A percentile compares a stretch with the other conserved stretches of the same genome.
phyloP scores from a whole-genome alignment of 805 yeast species.

The Pichia kluyveri region DNA sequence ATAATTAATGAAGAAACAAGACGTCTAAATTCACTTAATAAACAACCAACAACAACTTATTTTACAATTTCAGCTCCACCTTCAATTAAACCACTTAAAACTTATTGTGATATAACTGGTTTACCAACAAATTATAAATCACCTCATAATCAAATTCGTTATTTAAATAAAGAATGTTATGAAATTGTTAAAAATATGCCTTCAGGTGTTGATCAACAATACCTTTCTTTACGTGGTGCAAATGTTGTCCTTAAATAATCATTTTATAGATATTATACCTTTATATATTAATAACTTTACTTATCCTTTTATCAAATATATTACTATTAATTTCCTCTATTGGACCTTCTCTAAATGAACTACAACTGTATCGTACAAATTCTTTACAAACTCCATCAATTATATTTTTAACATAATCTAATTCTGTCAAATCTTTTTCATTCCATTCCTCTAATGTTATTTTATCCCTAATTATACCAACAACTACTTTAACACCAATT shows the following conservation, averaged over 20 bases:
- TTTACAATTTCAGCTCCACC: constrained; percentile 79
- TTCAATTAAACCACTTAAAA: constrained; percentile 67
- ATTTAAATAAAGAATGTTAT: constrained; percentile 75
- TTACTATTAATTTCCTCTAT: constrained; percentile 22
- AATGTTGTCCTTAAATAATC: constrained; percentile 72
- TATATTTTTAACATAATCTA: not conserved
- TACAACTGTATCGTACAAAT: constrained; percentile 36
- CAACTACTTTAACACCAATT: constrained; percentile 57
- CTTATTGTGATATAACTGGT: constrained; percentile 92
- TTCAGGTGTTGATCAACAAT: constrained; percentile 90
- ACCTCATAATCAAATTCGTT: constrained; percentile 68
- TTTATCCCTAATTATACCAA: constrained; percentile 33
- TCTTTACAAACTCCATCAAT: not conserved
- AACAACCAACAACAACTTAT: constrained; percentile 65
- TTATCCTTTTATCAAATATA: constrained; percentile 18
- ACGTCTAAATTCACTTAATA: constrained; percentile 30
- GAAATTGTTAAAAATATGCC: constrained; percentile 70
- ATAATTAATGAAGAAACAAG: constrained; percentile 70
- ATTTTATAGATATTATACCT: too few species aligned
- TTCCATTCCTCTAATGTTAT: not conserved
- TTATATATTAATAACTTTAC: too few species aligned
- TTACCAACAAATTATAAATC: constrained; percentile 66
- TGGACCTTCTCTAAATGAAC: constrained; percentile 45
- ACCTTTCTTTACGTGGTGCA: constrained; percentile 78
- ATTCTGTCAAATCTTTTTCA: not conserved